Evolutionary conservation across 225 moss, liverwort and hornwort species (phyloP), one percentile per base, ranked within the genome.

Genomic region (Takakia lepidozioides): DNA sequence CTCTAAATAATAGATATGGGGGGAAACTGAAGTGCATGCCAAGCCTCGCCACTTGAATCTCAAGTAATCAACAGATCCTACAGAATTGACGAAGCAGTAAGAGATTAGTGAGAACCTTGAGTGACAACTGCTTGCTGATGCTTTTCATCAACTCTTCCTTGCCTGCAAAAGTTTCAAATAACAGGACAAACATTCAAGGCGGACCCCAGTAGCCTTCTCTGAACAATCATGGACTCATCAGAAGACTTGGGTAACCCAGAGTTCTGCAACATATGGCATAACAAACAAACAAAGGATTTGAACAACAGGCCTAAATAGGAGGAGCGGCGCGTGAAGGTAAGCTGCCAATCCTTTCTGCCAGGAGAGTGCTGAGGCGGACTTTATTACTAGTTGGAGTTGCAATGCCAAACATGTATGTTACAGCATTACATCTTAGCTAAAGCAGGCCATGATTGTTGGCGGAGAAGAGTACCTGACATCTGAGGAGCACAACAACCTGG

Each of bases 61-160:
- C n/a, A n/a, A n/a, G n/a, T n/a, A n/a, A n/a, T n/a, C n/a, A n/a
- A 18, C 15, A 21, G 6, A 46, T 25, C 15, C 25, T 25, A 22
- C 24, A 3, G 15, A 11, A 25, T n/a, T n/a, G n/a, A n/a, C n/a
- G 3, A 18, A 14, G 13, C 15, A 25, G 13, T 8, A 13, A 16
- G 11, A 27, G 27, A 11, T 48, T 23, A 35, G 27, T 34, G 26
- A 29, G 4, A 46, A 79, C 78, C 73, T 79, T 49, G 20, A 66
- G 56, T 34, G 66, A 56, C 60, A 74, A 57, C 45, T 54, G 52
- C 32, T 61, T 64, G 57, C 67, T 64, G 38, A 74, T 69, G 44
- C 58, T 61, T 63, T 67, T 66, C 48, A 60, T 63, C 15, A 67
- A 21, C 25, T 21, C 46, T 46, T 67, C 70, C 38, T 32, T 58